Base-by-base conservation (phyloP, 768 basidiomycete genomes). In the Tephrocybe sp. region DNA sequence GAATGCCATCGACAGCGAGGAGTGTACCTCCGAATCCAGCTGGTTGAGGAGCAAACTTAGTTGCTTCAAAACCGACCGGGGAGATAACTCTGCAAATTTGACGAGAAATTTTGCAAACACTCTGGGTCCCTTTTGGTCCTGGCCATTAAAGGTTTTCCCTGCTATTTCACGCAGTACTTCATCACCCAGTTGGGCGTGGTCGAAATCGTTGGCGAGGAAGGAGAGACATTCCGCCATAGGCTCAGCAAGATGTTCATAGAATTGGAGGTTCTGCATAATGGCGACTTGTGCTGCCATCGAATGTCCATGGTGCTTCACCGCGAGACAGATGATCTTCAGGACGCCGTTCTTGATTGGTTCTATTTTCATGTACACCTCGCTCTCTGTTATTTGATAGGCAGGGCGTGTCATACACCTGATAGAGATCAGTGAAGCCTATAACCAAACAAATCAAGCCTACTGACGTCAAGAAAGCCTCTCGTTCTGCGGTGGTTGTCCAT, bases 161-260 rank as follows among this genome's bases (percentile, higher is more conserved):
- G 90, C 84, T 24, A 98, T 88, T 58, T 98, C 94, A 21, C 93
- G 82, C 14, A 99, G 73, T 40, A 98, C 78, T 60, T 98, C 94
- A 59, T 98, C 96, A 0, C 89, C 90, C 4, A 98, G 78, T 63
- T 95, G 93, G 1, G 84, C 74, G 53, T 93, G 84, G 67, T 97
- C 95, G 61, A 88, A 98, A 48, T 96, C 88, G 50, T 85, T 86
- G 7, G 87, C 81, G 14, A 97, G 79, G 43, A 86, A 73, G 26
- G 84, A 77, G 21, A 98, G 76, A 41, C 90, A 85, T 58, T 98
- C 96, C 0, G 97, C 96, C 85, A 98, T 89, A 1, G 89, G 86
- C 62, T 98, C 96, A 0, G 91, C 84, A 18, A 97, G 80, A 63
- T 98, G 96, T 59, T 99, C 97, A 58, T 86, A 92, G 68, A 95